Base-by-base conservation (phyloP, 169 alveolate genomes). In the Besnoitia besnoiti region DNA sequence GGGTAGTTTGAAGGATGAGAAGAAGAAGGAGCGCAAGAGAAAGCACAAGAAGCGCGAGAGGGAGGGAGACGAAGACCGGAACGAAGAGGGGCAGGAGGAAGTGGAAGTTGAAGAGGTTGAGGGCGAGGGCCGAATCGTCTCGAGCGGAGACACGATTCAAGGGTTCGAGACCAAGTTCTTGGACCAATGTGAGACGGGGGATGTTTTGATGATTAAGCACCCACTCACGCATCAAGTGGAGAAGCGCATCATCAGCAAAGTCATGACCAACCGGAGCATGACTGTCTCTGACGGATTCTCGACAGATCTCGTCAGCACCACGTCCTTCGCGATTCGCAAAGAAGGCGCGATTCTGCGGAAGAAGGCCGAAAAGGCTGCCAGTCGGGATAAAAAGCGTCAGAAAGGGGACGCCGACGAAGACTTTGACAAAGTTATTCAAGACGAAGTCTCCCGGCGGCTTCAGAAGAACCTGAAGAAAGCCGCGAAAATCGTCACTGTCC, bases 121-220 rank as follows among this genome's bases (percentile, higher is more conserved):
- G 55, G 96, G 96, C 0, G 85, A 87, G 7, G 96, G 96, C 27
- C 84, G 96, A 27, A 93, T 95, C 37, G 91, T 95, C 0, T 55
- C 95, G 7, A 84, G 95, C 16, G 91, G 91, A 7, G 80, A 67
- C 0, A 90, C 94, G 24, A 90, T 95, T 14, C 94, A 95, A 39
- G 96, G 96, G n/a, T 94, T 95, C 75, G 94, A 95, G 73, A 95
- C 96, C 44, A 94, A 94, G 62, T 95, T 95, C 87, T 77, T 79
- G 67, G 94, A 94, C 21, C 94, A 95, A 55, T 49, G 94, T 10
- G 92, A 94, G 51, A 30, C 44, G 30, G 96, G 96, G 30, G 96
- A 95, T 49, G 59, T 49, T 39, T 33, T 95, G 33, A 79, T 73
- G 46, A 49, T 95, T 75, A 59, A 84, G 40, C 95, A 95, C 51